Base-by-base conservation (phyloP, 331 rosid species). In the Pyrus hybrid region DNA sequence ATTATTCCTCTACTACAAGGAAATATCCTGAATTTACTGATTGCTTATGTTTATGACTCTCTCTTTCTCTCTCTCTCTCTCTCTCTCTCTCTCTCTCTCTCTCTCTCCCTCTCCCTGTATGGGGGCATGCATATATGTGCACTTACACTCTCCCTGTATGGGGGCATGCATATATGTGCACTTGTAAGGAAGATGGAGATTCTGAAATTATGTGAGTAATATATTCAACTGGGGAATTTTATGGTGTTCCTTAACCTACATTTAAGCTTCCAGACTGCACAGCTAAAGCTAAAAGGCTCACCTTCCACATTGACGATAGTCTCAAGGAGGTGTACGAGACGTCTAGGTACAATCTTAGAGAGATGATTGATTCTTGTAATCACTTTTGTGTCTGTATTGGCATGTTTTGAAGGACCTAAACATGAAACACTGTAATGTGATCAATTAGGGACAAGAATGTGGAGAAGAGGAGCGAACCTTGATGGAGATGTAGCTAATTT, bases 391-490 rank as follows among this genome's bases (percentile, higher is more conserved):
- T 29, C 54, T 63, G 51, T 63, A 22, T 18, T 16, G 67, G 67
- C 25, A 13, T 73, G 72, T 58, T 76, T 26, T 49, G 28, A 43
- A 23, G 51, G 49, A 43, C 32, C 83, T 82, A n/a, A 43, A 53
- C 74, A 25, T 63, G 75, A 29, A 72, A 43, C 63, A 21, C 70
- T 67, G 21, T 22, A 57, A 72, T 62, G 47, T 86, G 79, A 53
- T 81, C 81, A 76, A 23, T 8, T 69, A 94, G 99, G 99, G 77
- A 94, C 99, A 72, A 80, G 99, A 82, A 92, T 94, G 99, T 94
- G 99, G 99, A 87, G 99, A 90, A 87, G 99, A 83, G 99, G 97
- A 77, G 99, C 99, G 68, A 94, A 90, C 83, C 90, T 92, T 72
- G 97, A 88, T 75, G 99, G 99, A 71, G 97, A 92, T 80, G 78